Evolutionary conservation across 257 asterid species (phyloP).

Genomic region (Przewalskia tangutica): DNA sequence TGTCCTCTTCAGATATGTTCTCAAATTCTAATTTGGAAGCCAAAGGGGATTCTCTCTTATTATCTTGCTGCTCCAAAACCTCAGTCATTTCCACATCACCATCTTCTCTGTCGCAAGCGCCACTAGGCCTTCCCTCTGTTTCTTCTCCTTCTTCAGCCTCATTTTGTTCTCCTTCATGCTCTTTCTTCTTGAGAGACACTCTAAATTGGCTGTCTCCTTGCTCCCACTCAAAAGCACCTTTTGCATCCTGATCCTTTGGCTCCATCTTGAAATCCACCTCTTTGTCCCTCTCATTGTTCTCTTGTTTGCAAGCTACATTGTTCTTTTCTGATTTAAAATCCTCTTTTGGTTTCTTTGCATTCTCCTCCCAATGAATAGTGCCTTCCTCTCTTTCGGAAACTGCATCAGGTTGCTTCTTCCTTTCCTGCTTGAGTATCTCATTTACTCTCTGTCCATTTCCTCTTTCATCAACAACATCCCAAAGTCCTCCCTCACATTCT

Average conservation of each 20-base stretch:
- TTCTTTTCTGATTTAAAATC: slow-evolving; percentile 9
- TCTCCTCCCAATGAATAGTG: slow-evolving; percentile 4
- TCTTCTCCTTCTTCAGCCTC: slow-evolving; percentile 16
- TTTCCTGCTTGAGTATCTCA: slow-evolving; percentile 22
- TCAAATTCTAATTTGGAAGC: slow-evolving; percentile 15
- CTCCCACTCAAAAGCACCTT: slow-evolving; percentile 19
- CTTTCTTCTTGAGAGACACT: slow-evolving; percentile 8
- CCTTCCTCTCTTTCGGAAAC: slow-evolving; percentile 16
- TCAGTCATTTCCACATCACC: slow-evolving; percentile 12
- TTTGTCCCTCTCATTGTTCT: slow-evolving; percentile 14
- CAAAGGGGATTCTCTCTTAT: neutral
- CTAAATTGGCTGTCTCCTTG: slow-evolving; percentile 17
- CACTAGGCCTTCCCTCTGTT: slow-evolving; percentile 19
- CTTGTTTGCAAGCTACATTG: slow-evolving; percentile 18
- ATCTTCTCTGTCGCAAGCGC: slow-evolving; percentile 12
- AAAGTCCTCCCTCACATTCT: slow-evolving; percentile 23
- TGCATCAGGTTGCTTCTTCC: slow-evolving; percentile 21
- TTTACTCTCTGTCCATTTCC: slow-evolving; percentile 18
- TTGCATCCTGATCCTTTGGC: slow-evolving; percentile 12
- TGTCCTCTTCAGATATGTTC: slow-evolving; percentile 12
- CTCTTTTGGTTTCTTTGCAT: slow-evolving; percentile 13
- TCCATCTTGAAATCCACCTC: slow-evolving; percentile 1
- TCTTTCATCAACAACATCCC: slow-evolving; percentile 19
- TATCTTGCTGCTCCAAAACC: slow-evolving; percentile 14
- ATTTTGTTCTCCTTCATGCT: slow-evolving; percentile 13